Percentiles rank a stretch among this genome's conserved stretches.
Conservation (phyloP, 345 rosid species). For the Triadica sebifera region DNA sequence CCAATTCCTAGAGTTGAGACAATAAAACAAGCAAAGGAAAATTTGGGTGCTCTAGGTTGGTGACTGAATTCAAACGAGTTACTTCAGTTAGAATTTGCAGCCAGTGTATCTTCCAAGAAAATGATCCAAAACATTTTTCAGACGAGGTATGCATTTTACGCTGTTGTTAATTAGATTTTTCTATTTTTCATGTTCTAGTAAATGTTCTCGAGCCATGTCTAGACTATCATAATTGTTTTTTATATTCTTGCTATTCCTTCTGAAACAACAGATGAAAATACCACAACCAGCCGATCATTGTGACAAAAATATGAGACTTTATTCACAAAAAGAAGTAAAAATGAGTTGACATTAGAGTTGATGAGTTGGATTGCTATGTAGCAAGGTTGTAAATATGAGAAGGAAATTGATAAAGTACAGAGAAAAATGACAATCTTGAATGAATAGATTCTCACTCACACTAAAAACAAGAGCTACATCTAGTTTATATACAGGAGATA, state of each 20-base stretch:
- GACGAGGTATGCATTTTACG: constrained; percentile 46
- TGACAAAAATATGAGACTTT: no score
- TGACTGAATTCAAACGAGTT: constrained; percentile 58
- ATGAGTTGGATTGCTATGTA: no score
- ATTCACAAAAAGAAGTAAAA: no score
- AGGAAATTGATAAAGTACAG: no score
- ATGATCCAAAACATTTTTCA: constrained; percentile 93
- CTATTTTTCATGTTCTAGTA: background rate
- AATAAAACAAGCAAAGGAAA: constrained; percentile 67
- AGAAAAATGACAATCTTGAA: no score
- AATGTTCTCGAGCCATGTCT: background rate
- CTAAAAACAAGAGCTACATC: no score
- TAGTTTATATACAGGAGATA: no score
- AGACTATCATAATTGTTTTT: background rate
- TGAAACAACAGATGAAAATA: background rate
- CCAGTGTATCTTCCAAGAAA: constrained; percentile 54
- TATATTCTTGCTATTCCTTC: background rate
- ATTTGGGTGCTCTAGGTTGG: constrained; percentile 88
- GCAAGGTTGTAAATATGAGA: no score
- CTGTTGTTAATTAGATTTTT: no score
- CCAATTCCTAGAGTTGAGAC: constrained; percentile 90
- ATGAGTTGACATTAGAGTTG: no score
- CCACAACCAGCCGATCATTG: background rate
- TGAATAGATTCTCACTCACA: no score
- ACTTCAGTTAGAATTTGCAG: constrained; percentile 70